A percentile compares a stretch with the other conserved stretches of the same genome.
Conservation (phyloP, 2,329 filamentous ascomycete species). For the Lecanicillium sp. region DNA sequence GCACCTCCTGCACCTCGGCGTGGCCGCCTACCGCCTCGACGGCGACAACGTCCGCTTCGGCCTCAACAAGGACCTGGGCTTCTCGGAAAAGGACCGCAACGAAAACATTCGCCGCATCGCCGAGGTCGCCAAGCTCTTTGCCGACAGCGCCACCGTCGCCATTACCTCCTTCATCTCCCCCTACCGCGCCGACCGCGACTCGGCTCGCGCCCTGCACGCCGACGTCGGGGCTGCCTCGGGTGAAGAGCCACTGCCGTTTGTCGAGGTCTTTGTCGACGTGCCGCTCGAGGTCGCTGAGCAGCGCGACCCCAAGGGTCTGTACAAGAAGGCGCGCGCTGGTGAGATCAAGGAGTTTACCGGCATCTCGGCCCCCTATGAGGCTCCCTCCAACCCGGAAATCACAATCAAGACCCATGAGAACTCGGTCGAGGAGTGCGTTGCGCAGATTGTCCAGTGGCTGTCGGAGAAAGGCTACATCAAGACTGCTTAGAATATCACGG, state of each 20-base stretch:
- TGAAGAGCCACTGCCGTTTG: slow-evolving; percentile 72
- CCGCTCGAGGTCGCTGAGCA: slow-evolving; percentile 87
- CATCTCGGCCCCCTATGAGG: slow-evolving; percentile 92
- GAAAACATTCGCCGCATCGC: slow-evolving; percentile 97
- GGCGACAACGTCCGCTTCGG: slow-evolving; percentile 98
- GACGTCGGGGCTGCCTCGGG: slow-evolving; percentile 31
- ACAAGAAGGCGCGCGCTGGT: slow-evolving; percentile 91
- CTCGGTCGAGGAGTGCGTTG: slow-evolving; percentile 82
- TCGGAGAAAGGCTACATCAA: slow-evolving; percentile 52
- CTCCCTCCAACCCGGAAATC: slow-evolving; percentile 77
- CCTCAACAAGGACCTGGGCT: slow-evolving; percentile 94
- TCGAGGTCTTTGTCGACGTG: slow-evolving; percentile 91
- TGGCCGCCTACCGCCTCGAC: slow-evolving; percentile 86
- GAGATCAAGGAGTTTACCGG: slow-evolving; percentile 98
- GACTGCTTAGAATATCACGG: slow-evolving; percentile 13
- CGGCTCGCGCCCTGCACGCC: slow-evolving; percentile 74
- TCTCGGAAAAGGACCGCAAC: slow-evolving; percentile 85
- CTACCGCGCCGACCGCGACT: slow-evolving; percentile 77
- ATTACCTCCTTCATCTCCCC: slow-evolving; percentile 97
- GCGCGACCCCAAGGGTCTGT: slow-evolving; percentile 93
- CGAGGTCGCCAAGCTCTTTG: slow-evolving; percentile 95
- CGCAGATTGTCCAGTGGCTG: slow-evolving; percentile 74
- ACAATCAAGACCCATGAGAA: slow-evolving; percentile 75
- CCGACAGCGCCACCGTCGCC: slow-evolving; percentile 78
- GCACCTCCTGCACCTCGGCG: slow-evolving; percentile 79